These are phyloP conservation scores for Rhipidocladum racemiflorum DNA, from an alignment of 176 grass and related monocot species.

Conservation along the genomic window DNA sequence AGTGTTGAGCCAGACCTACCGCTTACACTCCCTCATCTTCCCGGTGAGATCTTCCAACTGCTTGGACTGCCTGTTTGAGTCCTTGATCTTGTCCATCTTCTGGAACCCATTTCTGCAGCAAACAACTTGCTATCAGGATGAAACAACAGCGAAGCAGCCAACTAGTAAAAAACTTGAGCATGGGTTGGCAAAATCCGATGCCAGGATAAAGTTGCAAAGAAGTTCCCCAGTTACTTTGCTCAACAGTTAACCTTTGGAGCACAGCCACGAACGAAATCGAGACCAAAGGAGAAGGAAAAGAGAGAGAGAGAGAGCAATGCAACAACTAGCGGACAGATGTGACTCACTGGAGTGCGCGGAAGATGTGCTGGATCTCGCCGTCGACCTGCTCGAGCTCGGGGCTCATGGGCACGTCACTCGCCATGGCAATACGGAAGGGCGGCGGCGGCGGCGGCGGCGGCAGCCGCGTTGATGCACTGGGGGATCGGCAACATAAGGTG, in stretches of 20 bases:
- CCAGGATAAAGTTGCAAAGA: not conserved
- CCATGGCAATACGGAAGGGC: too few relatives aligned
- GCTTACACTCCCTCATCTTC: constrained; percentile 97
- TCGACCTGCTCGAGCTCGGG: constrained; percentile 86
- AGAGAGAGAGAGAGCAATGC: not conserved
- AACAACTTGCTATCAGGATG: not conserved
- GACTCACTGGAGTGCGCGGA: constrained; percentile 91
- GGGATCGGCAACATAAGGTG: too few relatives aligned
- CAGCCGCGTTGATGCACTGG: too few relatives aligned
- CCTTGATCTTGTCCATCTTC: constrained; percentile 98
- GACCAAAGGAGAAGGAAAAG: not conserved
- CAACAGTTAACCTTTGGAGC: too few relatives aligned
- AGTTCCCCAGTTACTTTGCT: not conserved
- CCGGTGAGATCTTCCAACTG: constrained; percentile 90
- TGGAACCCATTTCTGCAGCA: constrained; percentile 92
- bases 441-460: too few relatives aligned
- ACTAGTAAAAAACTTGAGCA: not conserved
- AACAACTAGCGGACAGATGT: not conserved
- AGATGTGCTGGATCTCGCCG: constrained; percentile 95
- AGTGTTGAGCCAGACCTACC: constrained; percentile 35
- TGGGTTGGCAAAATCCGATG: not conserved
- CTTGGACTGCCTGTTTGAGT: constrained; percentile 84
- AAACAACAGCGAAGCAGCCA: not conserved
- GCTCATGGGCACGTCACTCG: constrained; percentile 81
- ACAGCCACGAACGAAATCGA: not conserved